Base-by-base conservation (phyloP, 1,139 yeast species). In the Torulaspora globosa region DNA sequence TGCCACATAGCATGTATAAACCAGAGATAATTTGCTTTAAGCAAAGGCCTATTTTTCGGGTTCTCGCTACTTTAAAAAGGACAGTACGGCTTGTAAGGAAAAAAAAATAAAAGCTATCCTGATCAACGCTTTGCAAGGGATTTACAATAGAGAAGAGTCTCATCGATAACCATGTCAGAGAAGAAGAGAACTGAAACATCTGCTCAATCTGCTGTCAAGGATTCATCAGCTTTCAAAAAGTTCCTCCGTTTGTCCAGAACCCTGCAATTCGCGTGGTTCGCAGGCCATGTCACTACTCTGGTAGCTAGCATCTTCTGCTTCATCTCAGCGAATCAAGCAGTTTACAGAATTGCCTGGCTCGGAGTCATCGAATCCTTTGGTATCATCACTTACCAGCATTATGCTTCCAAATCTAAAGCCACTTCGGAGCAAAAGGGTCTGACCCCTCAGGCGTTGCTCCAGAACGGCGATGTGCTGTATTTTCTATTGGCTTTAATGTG, bases 311-410 rank as follows among this genome's bases (percentile, higher is more conserved):
- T 78, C 23, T 66, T 82, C 49, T 85, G 79, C 65, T 56, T 78
- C 15, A 64, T 84, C 43, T 73, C 84, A 21, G 76, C 65, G 50
- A 57, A 71, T 11, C 62, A 69, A n/a, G 50, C 71, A 47, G 75
- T 84, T 73, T 88, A 86, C 69, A 73, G 78, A 46, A 60, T 78
- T 46, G 75, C 86, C 1, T 80, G 80, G 52, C 42, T 82, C 10
- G 85, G 92, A 12, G 82, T 85, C 5, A 63, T 86, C 41, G 77
- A 75, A 55, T 82, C 95, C 31, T 89, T 87, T 66, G 89, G 88
- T 19, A 79, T 90, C 53, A 84, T 88, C 49, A 68, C 85, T 26
- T 81, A 73, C 67, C 92, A 88, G 58, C 65, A 63, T 36, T 59
- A 62, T 38, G 48, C 51, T 36, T 40, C 51, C 26, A 47, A 48